phyloP scores from a whole-genome alignment of 495 filamentous ascomycete species.

The Podospora appendiculata region DNA sequence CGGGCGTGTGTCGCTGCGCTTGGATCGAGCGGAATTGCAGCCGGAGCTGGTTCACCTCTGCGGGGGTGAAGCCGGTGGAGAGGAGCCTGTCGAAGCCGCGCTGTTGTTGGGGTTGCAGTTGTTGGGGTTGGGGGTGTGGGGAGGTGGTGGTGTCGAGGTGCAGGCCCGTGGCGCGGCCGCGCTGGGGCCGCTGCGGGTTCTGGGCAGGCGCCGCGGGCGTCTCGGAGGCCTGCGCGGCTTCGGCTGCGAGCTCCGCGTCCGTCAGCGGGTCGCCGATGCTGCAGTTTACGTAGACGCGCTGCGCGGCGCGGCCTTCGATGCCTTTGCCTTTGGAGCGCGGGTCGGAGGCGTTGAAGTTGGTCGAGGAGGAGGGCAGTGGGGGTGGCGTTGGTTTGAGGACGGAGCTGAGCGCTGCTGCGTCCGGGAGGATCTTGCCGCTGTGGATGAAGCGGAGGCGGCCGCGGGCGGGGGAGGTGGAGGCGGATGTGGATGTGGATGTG shows the following conservation, averaged over 20 bases:
- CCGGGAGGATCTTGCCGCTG: constrained; percentile 73
- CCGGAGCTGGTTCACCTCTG: constrained; percentile 74
- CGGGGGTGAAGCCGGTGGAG: constrained; percentile 64
- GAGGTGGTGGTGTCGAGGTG: constrained; percentile 1
- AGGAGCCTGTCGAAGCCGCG: constrained; percentile 87
- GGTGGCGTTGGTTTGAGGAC: constrained; percentile 56
- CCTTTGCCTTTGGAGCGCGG: constrained; percentile 24
- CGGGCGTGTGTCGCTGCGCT: constrained; percentile 67
- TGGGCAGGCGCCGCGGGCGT: constrained; percentile 12
- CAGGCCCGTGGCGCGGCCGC: constrained; percentile 3
- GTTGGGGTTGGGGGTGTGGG: not conserved
- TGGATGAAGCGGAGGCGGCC: constrained; percentile 81
- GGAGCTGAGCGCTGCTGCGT: constrained; percentile 52
- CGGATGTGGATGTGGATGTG: constrained; percentile 45
- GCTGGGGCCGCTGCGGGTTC: not conserved
- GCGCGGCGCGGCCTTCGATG: constrained; percentile 12
- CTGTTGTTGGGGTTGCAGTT: not conserved
- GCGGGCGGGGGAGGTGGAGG: constrained; percentile 34
- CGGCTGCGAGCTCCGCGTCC: constrained; percentile 56
- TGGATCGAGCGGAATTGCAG: constrained; percentile 80
- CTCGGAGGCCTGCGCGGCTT: constrained; percentile 46
- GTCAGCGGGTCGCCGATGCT: constrained; percentile 72
- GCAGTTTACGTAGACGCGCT: constrained; percentile 78
- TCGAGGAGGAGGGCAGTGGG: constrained; percentile 16
- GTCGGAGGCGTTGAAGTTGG: constrained; percentile 23